Percentiles rank a stretch among this genome's conserved stretches.
Evolutionary conservation across 805 yeast genomes (phyloP).

Genomic region (Myxozyma kluyveri): DNA sequence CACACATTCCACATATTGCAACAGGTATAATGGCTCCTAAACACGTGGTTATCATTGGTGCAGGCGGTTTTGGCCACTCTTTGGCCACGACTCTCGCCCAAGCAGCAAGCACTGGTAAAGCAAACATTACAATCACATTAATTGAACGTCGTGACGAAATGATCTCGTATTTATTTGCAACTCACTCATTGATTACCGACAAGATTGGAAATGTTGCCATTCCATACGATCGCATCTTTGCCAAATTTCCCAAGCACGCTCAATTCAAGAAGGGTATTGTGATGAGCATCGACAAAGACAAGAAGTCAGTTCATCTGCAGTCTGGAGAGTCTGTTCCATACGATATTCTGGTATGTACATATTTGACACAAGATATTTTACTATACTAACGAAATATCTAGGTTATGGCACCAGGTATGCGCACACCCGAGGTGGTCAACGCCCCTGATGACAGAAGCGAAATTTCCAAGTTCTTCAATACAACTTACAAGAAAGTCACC

Average conservation of each 20-base stretch:
- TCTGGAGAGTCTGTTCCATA: neutral
- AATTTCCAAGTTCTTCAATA: neutral
- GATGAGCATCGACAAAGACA: neutral
- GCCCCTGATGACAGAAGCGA: neutral
- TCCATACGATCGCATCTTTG: neutral
- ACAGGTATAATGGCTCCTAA: constrained; percentile 1
- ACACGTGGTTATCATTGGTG: constrained; percentile 12
- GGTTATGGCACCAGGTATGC: neutral
- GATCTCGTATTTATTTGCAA: too few species aligned
- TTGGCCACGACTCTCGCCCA: neutral
- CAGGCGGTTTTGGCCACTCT: constrained; percentile 8
- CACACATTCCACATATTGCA: neutral
- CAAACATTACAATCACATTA: neutral
- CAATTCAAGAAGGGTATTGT: neutral
- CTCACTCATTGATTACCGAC: neutral
- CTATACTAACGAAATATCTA: neutral
- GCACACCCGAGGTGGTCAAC: neutral
- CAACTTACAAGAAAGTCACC: neutral
- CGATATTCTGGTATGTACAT: neutral
- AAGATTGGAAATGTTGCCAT: neutral
- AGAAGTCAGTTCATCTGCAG: neutral
- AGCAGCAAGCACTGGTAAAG: neutral
- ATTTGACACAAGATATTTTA: neutral
- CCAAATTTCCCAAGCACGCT: neutral
- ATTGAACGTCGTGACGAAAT: neutral